These are phyloP conservation scores for Dryas octopetala DNA, from an alignment of 306 rosid genomes.

Conservation along the genomic window DNA sequence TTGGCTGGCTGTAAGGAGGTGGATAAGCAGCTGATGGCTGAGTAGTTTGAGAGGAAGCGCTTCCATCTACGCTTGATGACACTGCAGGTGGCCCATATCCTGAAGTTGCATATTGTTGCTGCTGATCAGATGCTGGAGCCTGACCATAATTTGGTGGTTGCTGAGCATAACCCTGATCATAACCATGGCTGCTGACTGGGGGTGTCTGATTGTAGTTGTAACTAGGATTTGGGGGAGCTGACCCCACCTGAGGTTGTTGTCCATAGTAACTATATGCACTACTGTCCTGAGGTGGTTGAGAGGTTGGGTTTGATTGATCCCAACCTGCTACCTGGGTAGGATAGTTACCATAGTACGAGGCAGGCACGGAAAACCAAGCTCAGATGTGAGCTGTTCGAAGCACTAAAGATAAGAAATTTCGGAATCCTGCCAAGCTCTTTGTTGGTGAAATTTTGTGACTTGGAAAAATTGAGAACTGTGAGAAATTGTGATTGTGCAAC, in stretches of 20 bases:
- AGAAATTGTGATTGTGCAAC: too few species aligned
- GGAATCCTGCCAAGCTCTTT: too few species aligned
- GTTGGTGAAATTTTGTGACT: too few species aligned
- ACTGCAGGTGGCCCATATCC: constrained; percentile 35
- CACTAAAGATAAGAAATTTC: too few species aligned
- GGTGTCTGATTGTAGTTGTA: constrained; percentile 18
- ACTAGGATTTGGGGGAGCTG: constrained; percentile 35
- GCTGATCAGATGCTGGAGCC: constrained; percentile 31
- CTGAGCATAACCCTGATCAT: constrained; percentile 44
- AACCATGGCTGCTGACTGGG: constrained; percentile 31
- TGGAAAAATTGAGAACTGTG: too few species aligned
- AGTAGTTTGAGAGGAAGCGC: constrained; percentile 31
- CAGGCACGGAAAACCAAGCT: constrained; percentile 29
- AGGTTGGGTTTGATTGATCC: constrained; percentile 39
- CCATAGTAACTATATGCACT: constrained; percentile 42
- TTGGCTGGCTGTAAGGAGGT: constrained; percentile 31
- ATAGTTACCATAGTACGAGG: constrained; percentile 42
- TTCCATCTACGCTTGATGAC: constrained; percentile 26
- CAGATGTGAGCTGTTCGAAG: too few species aligned
- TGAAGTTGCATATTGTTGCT: constrained; percentile 22
- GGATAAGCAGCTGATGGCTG: constrained; percentile 31
- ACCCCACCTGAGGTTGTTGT: constrained; percentile 38
- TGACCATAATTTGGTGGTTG: constrained; percentile 41
- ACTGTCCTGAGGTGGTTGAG: constrained; percentile 44
- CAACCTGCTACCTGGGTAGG: constrained; percentile 41